phyloP scores from a whole-genome alignment of 805 yeast genomes.

The Saturnispora zaruensis region DNA sequence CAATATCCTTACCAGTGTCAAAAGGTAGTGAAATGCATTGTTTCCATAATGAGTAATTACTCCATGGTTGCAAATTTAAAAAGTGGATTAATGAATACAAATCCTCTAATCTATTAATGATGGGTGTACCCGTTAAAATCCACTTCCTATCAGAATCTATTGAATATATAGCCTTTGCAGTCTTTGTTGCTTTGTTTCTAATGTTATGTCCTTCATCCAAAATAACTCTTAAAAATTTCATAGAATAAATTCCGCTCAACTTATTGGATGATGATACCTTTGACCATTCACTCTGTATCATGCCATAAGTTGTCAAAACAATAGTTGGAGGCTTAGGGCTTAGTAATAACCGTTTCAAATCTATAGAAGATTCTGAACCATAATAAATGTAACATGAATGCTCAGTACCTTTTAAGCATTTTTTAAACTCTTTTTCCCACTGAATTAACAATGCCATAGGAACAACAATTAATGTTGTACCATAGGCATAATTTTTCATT shows the following conservation, averaged over 20 bases:
- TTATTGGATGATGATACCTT: constrained; percentile 27
- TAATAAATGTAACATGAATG: constrained; percentile 57
- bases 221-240: constrained; percentile 59
- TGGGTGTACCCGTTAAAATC: constrained; percentile 91
- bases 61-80: constrained; percentile 82
- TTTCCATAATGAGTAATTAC: constrained; percentile 77
- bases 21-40: constrained; percentile 78
- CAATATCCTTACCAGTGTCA: constrained; percentile 53
- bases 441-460: constrained; percentile 90
- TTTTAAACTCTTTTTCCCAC: constrained; percentile 77
- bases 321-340: constrained; percentile 49
- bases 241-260: constrained; percentile 54
- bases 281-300: constrained; percentile 68
- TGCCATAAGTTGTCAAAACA: constrained; percentile 80
- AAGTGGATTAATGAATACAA: constrained; percentile 69
- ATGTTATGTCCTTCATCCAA: constrained; percentile 90
- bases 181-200: constrained; percentile 66
- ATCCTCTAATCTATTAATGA: constrained; percentile 82
- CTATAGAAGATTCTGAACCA: constrained; percentile 51
- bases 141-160: constrained; percentile 62
- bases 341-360: constrained; percentile 41
- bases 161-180: constrained; percentile 69
- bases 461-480: constrained; percentile 70
- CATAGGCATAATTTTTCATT: constrained; percentile 45
- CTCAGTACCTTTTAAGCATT: constrained; percentile 38